phyloP scores from a whole-genome alignment of 192 early-diverging fungal genomes.

The Mortierella claussenii region DNA sequence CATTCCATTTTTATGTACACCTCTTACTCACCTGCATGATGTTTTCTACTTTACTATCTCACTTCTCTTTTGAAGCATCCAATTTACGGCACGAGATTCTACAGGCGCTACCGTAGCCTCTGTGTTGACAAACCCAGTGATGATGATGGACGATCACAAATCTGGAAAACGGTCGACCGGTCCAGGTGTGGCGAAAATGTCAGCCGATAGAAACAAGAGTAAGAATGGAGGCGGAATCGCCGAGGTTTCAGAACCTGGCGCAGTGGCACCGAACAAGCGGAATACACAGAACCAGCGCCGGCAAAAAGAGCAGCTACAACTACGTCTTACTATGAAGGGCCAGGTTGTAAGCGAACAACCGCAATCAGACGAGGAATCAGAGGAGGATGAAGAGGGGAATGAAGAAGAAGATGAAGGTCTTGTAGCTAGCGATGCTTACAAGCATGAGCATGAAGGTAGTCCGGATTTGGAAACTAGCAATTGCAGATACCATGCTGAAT shows the following conservation, averaged over 20 bases:
- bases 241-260: too few relatives aligned
- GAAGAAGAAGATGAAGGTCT: conserved; percentile 19
- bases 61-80: conserved; percentile 63
- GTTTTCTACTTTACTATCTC: background rate
- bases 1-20: background rate
- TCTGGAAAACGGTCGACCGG: conserved; percentile 65
- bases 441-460: too few relatives aligned
- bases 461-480: conserved; percentile 23
- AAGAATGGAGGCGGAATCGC: background rate
- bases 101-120: conserved; percentile 70
- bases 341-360: too few relatives aligned
- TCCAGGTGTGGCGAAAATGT: background rate
- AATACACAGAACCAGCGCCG: too few relatives aligned
- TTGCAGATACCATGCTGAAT: background rate
- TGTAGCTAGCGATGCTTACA: too few relatives aligned
- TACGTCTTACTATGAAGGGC: too few relatives aligned
- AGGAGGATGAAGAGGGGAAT: background rate
- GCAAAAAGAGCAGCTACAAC: too few relatives aligned
- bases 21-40: background rate
- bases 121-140: conserved; percentile 80
- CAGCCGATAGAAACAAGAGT: too few relatives aligned
- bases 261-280: background rate
- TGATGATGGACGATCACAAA: conserved; percentile 94
- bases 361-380: background rate
- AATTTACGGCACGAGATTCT: conserved; percentile 74